Conservation (phyloP, 352 stramenopile genomes). For the Globisporangium sylvaticum region DNA sequence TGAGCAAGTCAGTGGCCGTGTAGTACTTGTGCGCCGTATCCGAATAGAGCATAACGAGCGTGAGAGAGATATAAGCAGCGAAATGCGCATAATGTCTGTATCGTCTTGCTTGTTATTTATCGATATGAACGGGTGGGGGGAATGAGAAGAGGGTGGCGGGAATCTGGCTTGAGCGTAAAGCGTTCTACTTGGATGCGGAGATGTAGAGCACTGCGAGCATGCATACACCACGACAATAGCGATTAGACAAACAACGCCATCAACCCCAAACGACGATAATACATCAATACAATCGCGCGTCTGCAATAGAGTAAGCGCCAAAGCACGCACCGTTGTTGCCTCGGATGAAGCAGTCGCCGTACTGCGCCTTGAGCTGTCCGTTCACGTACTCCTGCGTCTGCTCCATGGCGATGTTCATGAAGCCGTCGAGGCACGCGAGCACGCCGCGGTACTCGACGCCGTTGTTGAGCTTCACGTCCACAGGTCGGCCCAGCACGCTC, state of each 20-base stretch:
- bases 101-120: slow-evolving; percentile 1
- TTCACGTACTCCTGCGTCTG: slow-evolving; percentile 99
- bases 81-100: background rate
- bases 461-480: slow-evolving; percentile 99
- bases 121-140: background rate
- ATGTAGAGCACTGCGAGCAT: slow-evolving; percentile 72
- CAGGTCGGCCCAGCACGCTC: slow-evolving; percentile 91
- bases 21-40: background rate
- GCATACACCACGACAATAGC: background rate
- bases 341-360: slow-evolving; percentile 99
- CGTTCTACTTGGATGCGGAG: slow-evolving; percentile 68
- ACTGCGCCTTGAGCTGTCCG: slow-evolving; percentile 98
- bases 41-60: background rate
- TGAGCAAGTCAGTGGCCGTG: background rate
- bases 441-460: slow-evolving; percentile 98
- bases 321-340: slow-evolving; percentile 96
- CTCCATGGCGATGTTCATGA: slow-evolving; percentile 99
- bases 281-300: background rate
- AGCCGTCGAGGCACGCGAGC: slow-evolving; percentile 98
- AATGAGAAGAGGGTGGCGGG: background rate
- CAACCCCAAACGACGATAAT: background rate
- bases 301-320: background rate
- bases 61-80: background rate
- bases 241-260: background rate
- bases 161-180: background rate